phyloP scores from a whole-genome alignment of 352 stramenopile genomes.

The Pythium volutum region DNA sequence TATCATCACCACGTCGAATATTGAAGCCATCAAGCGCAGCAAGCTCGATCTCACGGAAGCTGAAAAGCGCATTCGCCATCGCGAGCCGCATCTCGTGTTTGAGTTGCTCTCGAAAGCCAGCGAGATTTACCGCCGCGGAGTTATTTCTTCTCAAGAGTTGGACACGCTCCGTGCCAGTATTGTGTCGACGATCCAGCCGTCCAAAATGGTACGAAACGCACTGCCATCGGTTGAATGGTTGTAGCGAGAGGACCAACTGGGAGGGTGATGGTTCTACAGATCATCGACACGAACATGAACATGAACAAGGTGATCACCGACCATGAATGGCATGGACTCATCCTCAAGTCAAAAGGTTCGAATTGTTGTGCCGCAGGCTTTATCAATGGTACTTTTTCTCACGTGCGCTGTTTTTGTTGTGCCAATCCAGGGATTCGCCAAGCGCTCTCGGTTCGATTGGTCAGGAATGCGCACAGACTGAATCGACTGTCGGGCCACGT shows the following conservation, averaged over 20 bases:
- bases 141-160: slow-evolving; percentile 81
- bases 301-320: slow-evolving; percentile 86
- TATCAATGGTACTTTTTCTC: not conserved
- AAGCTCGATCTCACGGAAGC: slow-evolving; percentile 77
- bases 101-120: slow-evolving; percentile 80
- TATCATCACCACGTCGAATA: slow-evolving; percentile 58
- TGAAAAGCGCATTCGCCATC: slow-evolving; percentile 80
- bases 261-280: slow-evolving; percentile 24
- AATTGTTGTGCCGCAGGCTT: not conserved
- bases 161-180: slow-evolving; percentile 75
- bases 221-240: not conserved
- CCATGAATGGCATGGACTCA: slow-evolving; percentile 82
- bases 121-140: slow-evolving; percentile 75
- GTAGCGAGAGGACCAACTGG: not conserved
- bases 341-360: slow-evolving; percentile 77
- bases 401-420: not conserved
- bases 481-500: slow-evolving; percentile 60
- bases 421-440: slow-evolving; percentile 50
- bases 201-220: slow-evolving; percentile 60
- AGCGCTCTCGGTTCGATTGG: slow-evolving; percentile 73
- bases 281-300: slow-evolving; percentile 82
- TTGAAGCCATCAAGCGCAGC: slow-evolving; percentile 80
- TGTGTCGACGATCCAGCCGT: slow-evolving; percentile 74
- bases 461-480: slow-evolving; percentile 58
- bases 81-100: slow-evolving; percentile 80